Percentiles rank a stretch among this genome's conserved stretches.
These are phyloP conservation scores for Rosellinia necatrix DNA, from an alignment of 2,329 filamentous ascomycete genomes.

Conservation along the genomic window DNA sequence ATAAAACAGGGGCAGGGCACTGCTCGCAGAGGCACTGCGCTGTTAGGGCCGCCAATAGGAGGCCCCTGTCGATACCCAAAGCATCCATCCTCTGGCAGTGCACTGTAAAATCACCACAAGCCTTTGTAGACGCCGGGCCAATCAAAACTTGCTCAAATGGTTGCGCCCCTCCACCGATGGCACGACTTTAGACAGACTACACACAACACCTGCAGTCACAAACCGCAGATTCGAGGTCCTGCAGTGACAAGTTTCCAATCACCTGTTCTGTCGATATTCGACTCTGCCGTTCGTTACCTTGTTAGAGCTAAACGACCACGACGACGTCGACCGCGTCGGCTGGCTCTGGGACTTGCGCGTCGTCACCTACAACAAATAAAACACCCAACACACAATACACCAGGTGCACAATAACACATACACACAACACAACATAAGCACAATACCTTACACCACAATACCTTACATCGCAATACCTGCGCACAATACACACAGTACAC, in stretches of 20 bases:
- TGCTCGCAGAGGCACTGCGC: conserved; percentile 15
- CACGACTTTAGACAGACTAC: conserved; percentile 27
- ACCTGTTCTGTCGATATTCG: conserved; percentile 14
- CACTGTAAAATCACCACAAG: conserved; percentile 30
- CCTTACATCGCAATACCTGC: no score
- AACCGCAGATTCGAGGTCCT: conserved; percentile 17
- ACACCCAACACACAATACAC: no score
- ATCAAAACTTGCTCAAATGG: conserved; percentile 54
- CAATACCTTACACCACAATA: no score
- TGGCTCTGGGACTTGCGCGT: no score
- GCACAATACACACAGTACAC: no score
- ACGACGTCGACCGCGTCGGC: no score
- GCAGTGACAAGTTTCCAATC: conserved; percentile 18
- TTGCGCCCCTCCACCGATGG: conserved; percentile 36
- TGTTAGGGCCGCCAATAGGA: conserved; percentile 27
- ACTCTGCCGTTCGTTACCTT: not conserved
- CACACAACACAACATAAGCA: no score
- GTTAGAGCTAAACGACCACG: conserved; percentile 3
- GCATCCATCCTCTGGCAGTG: conserved; percentile 21
- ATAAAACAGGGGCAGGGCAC: conserved; percentile 7
- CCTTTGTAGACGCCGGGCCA: conserved; percentile 40
- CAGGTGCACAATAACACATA: no score
- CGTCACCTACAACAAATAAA: no score
- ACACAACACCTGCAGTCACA: conserved; percentile 18
- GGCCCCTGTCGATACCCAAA: conserved; percentile 24